Evolutionary conservation across 768 basidiomycete species (phyloP).

Genomic region (Russula olivacea): DNA sequence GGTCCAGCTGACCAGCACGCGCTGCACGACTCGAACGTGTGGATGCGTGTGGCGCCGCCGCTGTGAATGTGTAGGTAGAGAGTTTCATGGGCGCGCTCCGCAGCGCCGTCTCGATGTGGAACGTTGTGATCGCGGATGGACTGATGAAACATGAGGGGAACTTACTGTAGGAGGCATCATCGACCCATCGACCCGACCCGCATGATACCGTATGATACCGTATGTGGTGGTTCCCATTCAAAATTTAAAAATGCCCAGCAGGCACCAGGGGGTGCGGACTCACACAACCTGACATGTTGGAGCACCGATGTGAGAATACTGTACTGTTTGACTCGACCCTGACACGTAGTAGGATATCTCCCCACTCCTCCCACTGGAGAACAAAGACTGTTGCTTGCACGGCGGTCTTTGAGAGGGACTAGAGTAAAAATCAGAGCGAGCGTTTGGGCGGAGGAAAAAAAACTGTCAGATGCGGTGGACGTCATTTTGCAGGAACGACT

Average conservation of each 20-base stretch:
- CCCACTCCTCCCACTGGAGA: no score
- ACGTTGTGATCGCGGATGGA: background rate
- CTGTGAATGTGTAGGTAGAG: no score
- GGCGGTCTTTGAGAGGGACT: background rate
- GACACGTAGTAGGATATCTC: no score
- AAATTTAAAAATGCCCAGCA: background rate
- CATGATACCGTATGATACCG: background rate
- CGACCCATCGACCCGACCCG: background rate
- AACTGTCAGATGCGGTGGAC: background rate
- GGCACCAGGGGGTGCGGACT: background rate
- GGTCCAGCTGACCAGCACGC: background rate
- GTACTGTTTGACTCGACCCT: no score
- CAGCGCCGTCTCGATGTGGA: slow-evolving; percentile 10
- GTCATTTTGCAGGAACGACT: background rate
- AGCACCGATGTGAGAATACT: no score
- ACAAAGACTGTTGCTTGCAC: no score
- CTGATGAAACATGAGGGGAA: background rate
- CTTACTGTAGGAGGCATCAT: no score
- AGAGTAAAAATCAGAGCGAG: background rate
- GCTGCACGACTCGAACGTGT: background rate
- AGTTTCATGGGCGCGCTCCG: background rate
- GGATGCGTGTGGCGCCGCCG: no score
- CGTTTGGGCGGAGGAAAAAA: background rate
- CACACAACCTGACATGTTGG: no score
- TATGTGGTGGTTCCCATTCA: background rate